Evolutionary conservation across 2,329 filamentous ascomycete species (phyloP).

Genomic region (Lojkania enalia): DNA sequence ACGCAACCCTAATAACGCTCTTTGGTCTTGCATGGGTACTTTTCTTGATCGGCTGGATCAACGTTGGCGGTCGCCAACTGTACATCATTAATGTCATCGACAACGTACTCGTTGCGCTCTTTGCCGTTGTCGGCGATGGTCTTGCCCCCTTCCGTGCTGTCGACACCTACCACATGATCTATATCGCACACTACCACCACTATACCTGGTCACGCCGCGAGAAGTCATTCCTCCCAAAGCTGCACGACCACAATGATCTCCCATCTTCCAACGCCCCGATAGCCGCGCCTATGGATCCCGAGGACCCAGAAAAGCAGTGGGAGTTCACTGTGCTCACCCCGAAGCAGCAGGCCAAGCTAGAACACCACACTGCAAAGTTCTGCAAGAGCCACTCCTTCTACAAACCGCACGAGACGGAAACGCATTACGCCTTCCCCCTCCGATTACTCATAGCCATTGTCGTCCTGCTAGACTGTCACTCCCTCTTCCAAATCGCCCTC

Average conservation of each 20-base stretch:
- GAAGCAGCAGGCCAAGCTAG: conserved; percentile 68
- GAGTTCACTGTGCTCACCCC: conserved; percentile 65
- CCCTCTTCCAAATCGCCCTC: conserved; percentile 76
- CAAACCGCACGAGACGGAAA: conserved; percentile 83
- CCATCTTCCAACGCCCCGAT: conserved; percentile 54
- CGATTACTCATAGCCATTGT: conserved; percentile 75
- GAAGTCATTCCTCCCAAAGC: conserved; percentile 62
- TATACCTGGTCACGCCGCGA: conserved; percentile 67
- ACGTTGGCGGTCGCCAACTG: conserved; percentile 71
- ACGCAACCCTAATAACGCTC: conserved; percentile 78
- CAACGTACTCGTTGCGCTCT: conserved; percentile 63
- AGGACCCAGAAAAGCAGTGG: conserved; percentile 42
- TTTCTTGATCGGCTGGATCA: conserved; percentile 90
- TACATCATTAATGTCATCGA: conserved; percentile 61
- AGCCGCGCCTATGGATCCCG: conserved; percentile 41
- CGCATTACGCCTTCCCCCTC: conserved; percentile 78
- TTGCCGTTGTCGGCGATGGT: conserved; percentile 65
- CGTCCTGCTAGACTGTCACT: conserved; percentile 78
- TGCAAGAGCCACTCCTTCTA: conserved; percentile 85
- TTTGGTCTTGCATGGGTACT: conserved; percentile 88
- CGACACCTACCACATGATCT: conserved; percentile 88
- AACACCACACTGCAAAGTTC: conserved; percentile 79
- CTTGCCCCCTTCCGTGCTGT: conserved; percentile 72
- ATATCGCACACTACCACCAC: conserved; percentile 72
- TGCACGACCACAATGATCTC: conserved; percentile 71